These are phyloP conservation scores for Apiospora rasikravindrae DNA, from an alignment of 2,329 filamentous ascomycete genomes.

Conservation along the genomic window DNA sequence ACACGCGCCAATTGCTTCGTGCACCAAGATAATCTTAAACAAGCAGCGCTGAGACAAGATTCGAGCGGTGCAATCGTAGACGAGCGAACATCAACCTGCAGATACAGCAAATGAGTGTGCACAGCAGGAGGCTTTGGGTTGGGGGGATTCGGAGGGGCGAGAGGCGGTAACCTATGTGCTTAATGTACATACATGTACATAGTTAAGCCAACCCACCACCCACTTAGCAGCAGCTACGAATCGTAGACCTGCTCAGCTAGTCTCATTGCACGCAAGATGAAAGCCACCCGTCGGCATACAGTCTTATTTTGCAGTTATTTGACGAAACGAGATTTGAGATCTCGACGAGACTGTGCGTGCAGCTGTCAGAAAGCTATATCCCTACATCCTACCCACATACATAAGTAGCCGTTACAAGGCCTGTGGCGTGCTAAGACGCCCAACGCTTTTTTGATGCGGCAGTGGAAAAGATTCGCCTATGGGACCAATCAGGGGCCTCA, in stretches of 20 bases:
- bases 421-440: neutral
- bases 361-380: neutral
- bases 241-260: neutral
- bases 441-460: neutral
- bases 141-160: neutral
- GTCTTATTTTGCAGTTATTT: neutral
- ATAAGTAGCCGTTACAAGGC: neutral
- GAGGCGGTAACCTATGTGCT: neutral
- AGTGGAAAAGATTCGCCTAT: neutral
- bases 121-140: neutral
- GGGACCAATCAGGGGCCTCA: neutral
- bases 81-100: neutral
- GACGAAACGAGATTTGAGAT: neutral
- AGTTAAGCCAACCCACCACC: neutral
- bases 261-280: neutral
- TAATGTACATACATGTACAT: too few species aligned
- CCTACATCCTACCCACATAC: neutral
- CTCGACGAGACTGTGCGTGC: neutral
- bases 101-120: neutral
- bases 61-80: neutral
- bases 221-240: neutral
- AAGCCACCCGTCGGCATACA: neutral
- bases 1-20: neutral
- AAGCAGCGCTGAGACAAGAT: neutral
- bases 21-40: neutral